phyloP scores from a whole-genome alignment of 106 monocot genomes.

The Xerophyta viscosa region DNA sequence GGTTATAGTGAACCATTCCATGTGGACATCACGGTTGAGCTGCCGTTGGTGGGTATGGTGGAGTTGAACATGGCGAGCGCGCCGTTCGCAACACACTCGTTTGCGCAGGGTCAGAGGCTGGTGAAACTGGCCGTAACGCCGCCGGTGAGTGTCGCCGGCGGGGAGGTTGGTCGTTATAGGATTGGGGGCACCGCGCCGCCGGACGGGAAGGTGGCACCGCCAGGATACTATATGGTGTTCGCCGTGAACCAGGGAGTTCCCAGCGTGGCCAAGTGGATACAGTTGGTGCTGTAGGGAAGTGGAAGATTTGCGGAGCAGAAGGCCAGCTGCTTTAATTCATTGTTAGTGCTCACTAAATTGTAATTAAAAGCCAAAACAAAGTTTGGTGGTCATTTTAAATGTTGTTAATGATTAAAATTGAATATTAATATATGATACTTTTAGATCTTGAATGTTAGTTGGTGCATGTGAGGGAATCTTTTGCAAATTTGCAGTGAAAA shows the following conservation, averaged over 20 bases:
- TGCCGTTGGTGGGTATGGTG: conserved; percentile 42
- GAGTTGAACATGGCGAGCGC: conserved; percentile 45
- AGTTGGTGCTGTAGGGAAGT: conserved; percentile 9
- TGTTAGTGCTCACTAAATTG: too few relatives aligned
- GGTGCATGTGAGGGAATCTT: too few relatives aligned
- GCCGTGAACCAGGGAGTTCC: conserved; percentile 41
- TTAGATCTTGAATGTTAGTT: too few relatives aligned
- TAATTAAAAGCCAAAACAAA: too few relatives aligned
- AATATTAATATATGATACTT: too few relatives aligned
- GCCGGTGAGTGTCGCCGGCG: conserved; percentile 10
- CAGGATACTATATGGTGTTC: conserved; percentile 44
- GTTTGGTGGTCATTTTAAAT: too few relatives aligned
- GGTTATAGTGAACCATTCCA: conserved; percentile 28
- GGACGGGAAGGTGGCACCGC: conserved; percentile 34
- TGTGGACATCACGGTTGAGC: conserved; percentile 28
- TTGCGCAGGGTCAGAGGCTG: conserved; percentile 57
- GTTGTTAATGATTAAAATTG: too few relatives aligned
- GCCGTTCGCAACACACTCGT: conserved; percentile 59
- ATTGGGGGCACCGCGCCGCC: conserved; percentile 33
- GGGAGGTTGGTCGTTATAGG: conserved; percentile 6
- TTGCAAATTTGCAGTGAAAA: too few relatives aligned
- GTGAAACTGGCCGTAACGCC: conserved; percentile 35
- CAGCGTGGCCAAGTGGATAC: conserved; percentile 32
- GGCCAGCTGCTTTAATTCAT: too few relatives aligned
- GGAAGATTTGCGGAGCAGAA: too few relatives aligned